A percentile compares a stretch with the other conserved stretches of the same genome.
These are phyloP conservation scores for Euphorbia tirucalli DNA, from an alignment of 345 rosid genomes.

Conservation along the genomic window DNA sequence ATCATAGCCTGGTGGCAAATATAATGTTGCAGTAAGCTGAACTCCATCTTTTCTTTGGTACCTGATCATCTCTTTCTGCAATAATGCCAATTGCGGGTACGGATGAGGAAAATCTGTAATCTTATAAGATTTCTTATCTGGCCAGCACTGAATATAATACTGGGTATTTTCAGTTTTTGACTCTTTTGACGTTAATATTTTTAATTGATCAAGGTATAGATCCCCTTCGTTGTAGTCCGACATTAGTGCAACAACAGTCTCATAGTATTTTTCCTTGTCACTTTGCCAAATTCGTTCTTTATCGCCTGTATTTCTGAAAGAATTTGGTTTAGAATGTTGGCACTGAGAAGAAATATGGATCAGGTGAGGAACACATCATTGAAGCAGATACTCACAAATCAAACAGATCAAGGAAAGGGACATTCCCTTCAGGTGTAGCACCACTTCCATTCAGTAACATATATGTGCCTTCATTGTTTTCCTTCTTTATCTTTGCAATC, in stretches of 20 bases:
- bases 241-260: conserved; percentile 88
- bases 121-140: conserved; percentile 69
- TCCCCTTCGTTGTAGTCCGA: conserved; percentile 86
- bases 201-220: conserved; percentile 60
- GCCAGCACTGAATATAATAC: conserved; percentile 81
- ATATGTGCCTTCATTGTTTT: conserved; percentile 57
- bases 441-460: conserved; percentile 87
- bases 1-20: conserved; percentile 90
- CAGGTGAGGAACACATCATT: background rate
- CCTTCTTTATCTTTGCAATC: conserved; percentile 84
- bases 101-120: conserved; percentile 94
- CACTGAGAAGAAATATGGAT: conserved; percentile 11
- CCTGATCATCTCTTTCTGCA: conserved; percentile 96
- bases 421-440: conserved; percentile 94
- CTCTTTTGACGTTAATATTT: conserved; percentile 83
- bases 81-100: conserved; percentile 84
- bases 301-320: conserved; percentile 76
- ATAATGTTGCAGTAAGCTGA: conserved; percentile 90
- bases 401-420: conserved; percentile 96
- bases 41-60: conserved; percentile 96
- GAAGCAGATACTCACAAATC: conserved; percentile 67
- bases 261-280: conserved; percentile 82
- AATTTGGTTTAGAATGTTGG: conserved; percentile 30
- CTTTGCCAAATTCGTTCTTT: conserved; percentile 99
- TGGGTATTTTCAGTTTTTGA: conserved; percentile 96